phyloP scores from a whole-genome alignment of 352 stramenopile genomes.

The Peronospora farinosa region DNA sequence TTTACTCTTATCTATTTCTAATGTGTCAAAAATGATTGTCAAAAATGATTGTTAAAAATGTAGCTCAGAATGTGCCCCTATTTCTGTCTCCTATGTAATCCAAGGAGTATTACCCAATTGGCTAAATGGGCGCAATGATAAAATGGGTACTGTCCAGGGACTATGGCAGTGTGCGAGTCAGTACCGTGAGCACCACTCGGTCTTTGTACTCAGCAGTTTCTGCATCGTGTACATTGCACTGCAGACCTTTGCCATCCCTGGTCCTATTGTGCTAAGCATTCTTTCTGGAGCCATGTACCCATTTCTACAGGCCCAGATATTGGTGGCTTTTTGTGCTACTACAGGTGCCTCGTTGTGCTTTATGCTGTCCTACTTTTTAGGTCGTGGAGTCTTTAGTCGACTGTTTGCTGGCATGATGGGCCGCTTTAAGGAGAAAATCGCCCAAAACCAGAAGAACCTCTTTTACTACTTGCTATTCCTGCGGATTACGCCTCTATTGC shows the following conservation, averaged over 20 bases:
- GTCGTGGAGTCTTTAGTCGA: constrained; percentile 61
- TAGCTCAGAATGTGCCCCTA: constrained; percentile 57
- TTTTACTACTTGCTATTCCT: constrained; percentile 90
- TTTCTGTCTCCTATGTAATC: constrained; percentile 76
- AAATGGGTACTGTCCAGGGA: constrained; percentile 73
- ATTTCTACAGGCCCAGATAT: constrained; percentile 64
- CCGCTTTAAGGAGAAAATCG: constrained; percentile 78
- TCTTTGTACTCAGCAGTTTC: constrained; percentile 73
- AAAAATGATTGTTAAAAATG: constrained; percentile 3
- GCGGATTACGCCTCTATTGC: constrained; percentile 78
- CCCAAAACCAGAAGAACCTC: constrained; percentile 74
- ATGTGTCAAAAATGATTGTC: constrained; percentile 3
- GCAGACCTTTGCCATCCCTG: constrained; percentile 85
- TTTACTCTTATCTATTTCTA: neutral
- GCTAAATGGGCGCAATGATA: constrained; percentile 78
- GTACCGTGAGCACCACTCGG: constrained; percentile 70
- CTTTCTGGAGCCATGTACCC: constrained; percentile 85
- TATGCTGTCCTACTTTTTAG: constrained; percentile 79
- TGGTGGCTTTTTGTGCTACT: constrained; percentile 82
- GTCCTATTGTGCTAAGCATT: constrained; percentile 83
- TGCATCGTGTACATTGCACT: constrained; percentile 82
- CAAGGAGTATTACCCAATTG: constrained; percentile 69
- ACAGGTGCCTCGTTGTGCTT: constrained; percentile 80
- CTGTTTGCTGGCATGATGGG: constrained; percentile 68
- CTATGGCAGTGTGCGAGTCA: constrained; percentile 71